These are phyloP conservation scores for Nakazawaea laoshanensis DNA, from an alignment of 805 yeast species.

Conservation along the genomic window DNA sequence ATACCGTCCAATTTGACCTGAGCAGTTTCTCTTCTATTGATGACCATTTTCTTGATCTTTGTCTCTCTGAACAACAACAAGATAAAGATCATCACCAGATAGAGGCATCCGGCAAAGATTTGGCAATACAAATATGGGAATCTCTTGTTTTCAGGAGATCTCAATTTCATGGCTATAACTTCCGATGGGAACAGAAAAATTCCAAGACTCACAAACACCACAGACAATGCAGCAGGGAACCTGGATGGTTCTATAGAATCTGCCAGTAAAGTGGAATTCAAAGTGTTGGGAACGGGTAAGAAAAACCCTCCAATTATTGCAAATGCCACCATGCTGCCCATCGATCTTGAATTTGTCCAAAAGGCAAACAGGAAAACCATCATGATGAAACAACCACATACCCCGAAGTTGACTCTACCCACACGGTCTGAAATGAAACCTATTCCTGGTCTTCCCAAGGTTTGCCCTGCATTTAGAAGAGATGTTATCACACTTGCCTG, in stretches of 20 bases:
- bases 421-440: conserved; percentile 35
- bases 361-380: conserved; percentile 31
- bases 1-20: conserved; percentile 1
- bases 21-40: conserved; percentile 9
- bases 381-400: conserved; percentile 23
- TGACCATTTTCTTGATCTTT: conserved; percentile 20
- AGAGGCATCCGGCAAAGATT: conserved; percentile 29
- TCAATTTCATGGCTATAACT: conserved; percentile 44
- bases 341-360: conserved; percentile 31
- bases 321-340: conserved; percentile 27
- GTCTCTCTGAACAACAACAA: conserved; percentile 26
- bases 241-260: conserved; percentile 28
- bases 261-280: conserved; percentile 22
- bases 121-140: conserved; percentile 29
- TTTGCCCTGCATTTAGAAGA: conserved; percentile 36
- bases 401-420: conserved; percentile 39
- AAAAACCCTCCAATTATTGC: conserved; percentile 28
- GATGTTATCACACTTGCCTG: conserved; percentile 40
- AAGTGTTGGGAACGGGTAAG: conserved; percentile 26
- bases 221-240: conserved; percentile 30
- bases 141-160: conserved; percentile 14
- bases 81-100: conserved; percentile 20
- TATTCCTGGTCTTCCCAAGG: conserved; percentile 40
- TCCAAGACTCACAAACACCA: conserved; percentile 22
- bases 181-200: conserved; percentile 36